These are phyloP conservation scores for Platanthera guangdongensis DNA, from an alignment of 106 monocot genomes.

Conservation along the genomic window DNA sequence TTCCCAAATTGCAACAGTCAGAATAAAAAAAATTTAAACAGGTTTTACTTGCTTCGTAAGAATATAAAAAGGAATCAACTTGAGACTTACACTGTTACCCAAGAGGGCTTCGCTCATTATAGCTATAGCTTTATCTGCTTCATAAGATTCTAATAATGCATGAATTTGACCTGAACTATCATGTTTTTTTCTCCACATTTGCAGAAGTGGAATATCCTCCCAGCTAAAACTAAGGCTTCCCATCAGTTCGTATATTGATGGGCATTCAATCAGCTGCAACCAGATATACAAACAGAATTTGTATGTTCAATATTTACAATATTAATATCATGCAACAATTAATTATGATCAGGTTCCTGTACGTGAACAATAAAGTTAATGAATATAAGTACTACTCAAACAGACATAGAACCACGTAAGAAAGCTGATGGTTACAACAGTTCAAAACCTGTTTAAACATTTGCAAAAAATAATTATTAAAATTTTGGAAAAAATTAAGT, in stretches of 20 bases:
- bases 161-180: slow-evolving; percentile 26
- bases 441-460: background rate
- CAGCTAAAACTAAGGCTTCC: slow-evolving; percentile 58
- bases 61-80: background rate
- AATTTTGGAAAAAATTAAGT: background rate
- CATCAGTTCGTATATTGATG: slow-evolving; percentile 95
- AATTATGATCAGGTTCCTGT: background rate
- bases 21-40: background rate
- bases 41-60: background rate
- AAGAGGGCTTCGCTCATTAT: slow-evolving; percentile 78
- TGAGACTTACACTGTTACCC: slow-evolving; percentile 47
- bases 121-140: slow-evolving; percentile 38
- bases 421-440: background rate
- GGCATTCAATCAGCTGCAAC: slow-evolving; percentile 90
- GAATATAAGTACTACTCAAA: background rate
- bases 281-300: background rate
- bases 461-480: background rate
- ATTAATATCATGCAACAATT: background rate
- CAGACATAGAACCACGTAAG: background rate
- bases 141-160: slow-evolving; percentile 66
- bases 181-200: slow-evolving; percentile 73
- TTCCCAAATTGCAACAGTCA: slow-evolving; percentile 4
- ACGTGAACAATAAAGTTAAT: background rate
- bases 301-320: background rate
- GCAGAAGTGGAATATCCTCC: slow-evolving; percentile 62